Evolutionary conservation across 306 rosid genomes (phyloP), one percentile per base, ranked within the genome.

Genomic region (Hippophae tibetana): DNA sequence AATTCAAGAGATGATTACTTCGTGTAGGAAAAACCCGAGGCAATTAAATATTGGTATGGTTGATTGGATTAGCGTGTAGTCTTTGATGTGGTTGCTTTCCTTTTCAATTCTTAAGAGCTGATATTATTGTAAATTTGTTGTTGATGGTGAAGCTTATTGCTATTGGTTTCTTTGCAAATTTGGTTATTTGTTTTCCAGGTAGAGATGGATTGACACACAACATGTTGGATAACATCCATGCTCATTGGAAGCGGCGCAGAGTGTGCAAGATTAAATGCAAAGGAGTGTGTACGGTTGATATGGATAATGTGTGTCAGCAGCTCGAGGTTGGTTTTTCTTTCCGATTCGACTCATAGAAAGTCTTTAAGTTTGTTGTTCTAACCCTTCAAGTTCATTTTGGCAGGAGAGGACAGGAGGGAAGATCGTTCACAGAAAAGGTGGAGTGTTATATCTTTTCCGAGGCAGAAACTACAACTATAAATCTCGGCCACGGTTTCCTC

Each of bases 121-220:
- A 11, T 40, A 8, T 40, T 43, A 5, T 45, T 13, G 44, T 14
- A 1, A 18, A 23, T 25, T 45, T 44, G 44, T 46, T 6, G 14
- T 10, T 38, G 49, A 47, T 11, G 48, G 6, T 5, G 26, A 45
- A 60, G 49, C 26, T 71, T 64, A 7, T 44, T 31, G 9, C 64
- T 64, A 7, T 44, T 31, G 9, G 27, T 56, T 41, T 50, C 44
- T 66, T 43, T 43, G 51, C 48, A 42, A 25, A 11, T 63, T 62
- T 9, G 13, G 5, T 54, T 52, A 61, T 63, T 71, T 56, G 41
- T 47, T 45, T 62, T 59, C 43, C 78, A 92, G 99, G 99, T 68
- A 88, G 96, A 74, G 99, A 92, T 83, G 99, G 99, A 50, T 86
- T 92, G 71, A 92, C 92, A 2, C 96, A 92, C 69, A 92, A 92